Evolutionary conservation across 768 basidiomycete genomes (phyloP).

Genomic region (Hortiboletus campestris): DNA sequence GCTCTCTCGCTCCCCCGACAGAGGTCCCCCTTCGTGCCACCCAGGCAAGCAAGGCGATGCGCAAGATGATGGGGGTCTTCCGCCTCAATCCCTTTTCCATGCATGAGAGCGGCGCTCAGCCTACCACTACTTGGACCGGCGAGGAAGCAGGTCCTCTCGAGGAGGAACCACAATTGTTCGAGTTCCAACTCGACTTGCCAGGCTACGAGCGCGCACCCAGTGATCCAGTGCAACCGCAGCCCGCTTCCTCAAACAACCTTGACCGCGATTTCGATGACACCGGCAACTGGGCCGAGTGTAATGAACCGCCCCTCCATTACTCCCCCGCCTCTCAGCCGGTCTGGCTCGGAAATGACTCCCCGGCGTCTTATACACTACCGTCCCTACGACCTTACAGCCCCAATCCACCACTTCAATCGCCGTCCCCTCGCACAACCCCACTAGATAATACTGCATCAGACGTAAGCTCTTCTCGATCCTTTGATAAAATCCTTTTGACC

Average conservation of each 20-base stretch:
- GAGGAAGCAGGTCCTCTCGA: slow-evolving; percentile 59
- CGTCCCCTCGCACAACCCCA: slow-evolving; percentile 26
- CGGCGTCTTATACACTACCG: slow-evolving; percentile 29
- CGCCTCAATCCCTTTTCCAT: slow-evolving; percentile 75
- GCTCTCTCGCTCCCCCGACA: slow-evolving; percentile 50
- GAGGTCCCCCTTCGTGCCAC: slow-evolving; percentile 76
- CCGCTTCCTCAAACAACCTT: slow-evolving; percentile 1
- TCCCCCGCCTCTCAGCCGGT: slow-evolving; percentile 20
- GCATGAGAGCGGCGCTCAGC: slow-evolving; percentile 48
- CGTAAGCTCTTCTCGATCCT: slow-evolving; percentile 11
- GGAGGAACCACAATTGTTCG: slow-evolving; percentile 58
- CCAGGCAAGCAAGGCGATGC: slow-evolving; percentile 68
- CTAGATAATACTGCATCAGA: slow-evolving; percentile 27
- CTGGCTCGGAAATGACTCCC: slow-evolving; percentile 31
- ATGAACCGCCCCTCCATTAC: slow-evolving; percentile 20
- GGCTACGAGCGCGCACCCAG: slow-evolving; percentile 22
- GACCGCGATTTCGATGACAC: slow-evolving; percentile 20
- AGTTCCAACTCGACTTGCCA: slow-evolving; percentile 56
- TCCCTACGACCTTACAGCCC: slow-evolving; percentile 30
- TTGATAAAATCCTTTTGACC: slow-evolving; percentile 3
- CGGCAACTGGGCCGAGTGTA: slow-evolving; percentile 25
- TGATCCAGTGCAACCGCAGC: slow-evolving; percentile 20
- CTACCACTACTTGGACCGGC: slow-evolving; percentile 42
- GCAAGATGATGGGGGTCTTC: slow-evolving; percentile 74
- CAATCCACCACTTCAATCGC: slow-evolving; percentile 26